These are phyloP conservation scores for Saccharomycodes ludwigii DNA, from an alignment of 805 yeast species.

Conservation along the genomic window DNA sequence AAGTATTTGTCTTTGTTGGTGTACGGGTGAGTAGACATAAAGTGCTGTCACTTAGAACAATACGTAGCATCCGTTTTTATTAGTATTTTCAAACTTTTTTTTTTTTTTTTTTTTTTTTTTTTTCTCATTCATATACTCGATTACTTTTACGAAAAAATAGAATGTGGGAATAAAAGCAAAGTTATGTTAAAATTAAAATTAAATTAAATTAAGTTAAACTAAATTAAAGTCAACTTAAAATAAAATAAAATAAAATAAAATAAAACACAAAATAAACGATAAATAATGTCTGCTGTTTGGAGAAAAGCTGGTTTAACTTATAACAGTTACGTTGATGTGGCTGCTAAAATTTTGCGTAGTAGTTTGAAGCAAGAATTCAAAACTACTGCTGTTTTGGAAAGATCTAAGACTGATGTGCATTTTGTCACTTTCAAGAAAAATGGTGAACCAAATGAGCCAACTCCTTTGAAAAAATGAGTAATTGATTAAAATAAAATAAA, in stretches of 20 bases:
- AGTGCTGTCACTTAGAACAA: neutral
- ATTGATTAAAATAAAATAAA: neutral
- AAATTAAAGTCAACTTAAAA: neutral
- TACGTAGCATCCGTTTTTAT: neutral
- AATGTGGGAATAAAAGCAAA: neutral
- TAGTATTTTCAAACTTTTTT: neutral
- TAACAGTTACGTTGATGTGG: conserved; percentile 82
- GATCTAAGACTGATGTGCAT: conserved; percentile 65
- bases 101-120: too few species aligned
- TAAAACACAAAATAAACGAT: neutral
- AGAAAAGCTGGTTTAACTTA: conserved; percentile 57
- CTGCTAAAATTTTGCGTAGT: conserved; percentile 79
- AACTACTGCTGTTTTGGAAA: conserved; percentile 52
- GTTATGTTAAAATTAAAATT: conserved; percentile 1
- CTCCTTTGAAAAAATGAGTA: conserved; percentile 19
- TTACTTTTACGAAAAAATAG: too few species aligned
- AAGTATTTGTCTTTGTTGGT: too few species aligned
- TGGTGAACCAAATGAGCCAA: conserved; percentile 28
- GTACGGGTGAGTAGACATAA: too few species aligned
- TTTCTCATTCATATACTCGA: neutral
- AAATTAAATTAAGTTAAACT: neutral
- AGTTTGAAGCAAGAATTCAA: conserved; percentile 81
- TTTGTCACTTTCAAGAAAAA: conserved; percentile 67
- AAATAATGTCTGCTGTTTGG: conserved; percentile 43
- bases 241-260: neutral